Evolutionary conservation across 108 stramenopile species (phyloP).

Genomic region (Mediolabrus comicus): DNA sequence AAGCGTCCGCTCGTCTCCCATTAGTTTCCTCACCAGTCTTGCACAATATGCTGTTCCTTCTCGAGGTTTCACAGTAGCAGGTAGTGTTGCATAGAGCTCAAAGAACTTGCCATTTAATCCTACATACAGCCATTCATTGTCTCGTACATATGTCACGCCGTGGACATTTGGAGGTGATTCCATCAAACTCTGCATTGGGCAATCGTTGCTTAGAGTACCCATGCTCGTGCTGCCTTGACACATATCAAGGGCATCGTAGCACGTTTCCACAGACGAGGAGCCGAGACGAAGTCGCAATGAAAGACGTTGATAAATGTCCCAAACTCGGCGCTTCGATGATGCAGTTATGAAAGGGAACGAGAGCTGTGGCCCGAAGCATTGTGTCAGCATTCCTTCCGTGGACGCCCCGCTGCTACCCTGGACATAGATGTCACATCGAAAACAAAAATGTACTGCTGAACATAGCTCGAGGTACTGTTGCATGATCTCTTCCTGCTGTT

Average conservation of each 20-base stretch:
- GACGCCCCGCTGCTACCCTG: slow-evolving; percentile 2
- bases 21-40: slow-evolving; percentile 55
- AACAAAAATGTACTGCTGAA: slow-evolving; percentile 56
- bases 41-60: slow-evolving; percentile 64
- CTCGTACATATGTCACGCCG: slow-evolving; percentile 65
- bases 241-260: slow-evolving; percentile 62
- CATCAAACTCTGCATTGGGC: slow-evolving; percentile 54
- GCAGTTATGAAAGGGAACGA: slow-evolving; percentile 49
- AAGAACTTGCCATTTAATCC: slow-evolving; percentile 73
- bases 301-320: slow-evolving; percentile 68
- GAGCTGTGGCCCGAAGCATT: slow-evolving; percentile 64
- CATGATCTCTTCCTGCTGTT: slow-evolving; percentile 34
- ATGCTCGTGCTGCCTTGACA: slow-evolving; percentile 29
- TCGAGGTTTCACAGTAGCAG: slow-evolving; percentile 42
- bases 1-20: slow-evolving; percentile 58
- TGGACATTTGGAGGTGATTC: slow-evolving; percentile 70
- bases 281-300: slow-evolving; percentile 68
- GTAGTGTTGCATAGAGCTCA: slow-evolving; percentile 60
- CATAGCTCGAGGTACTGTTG: slow-evolving; percentile 30
- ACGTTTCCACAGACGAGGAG: slow-evolving; percentile 62
- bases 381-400: slow-evolving; percentile 51
- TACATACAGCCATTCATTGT: slow-evolving; percentile 59
- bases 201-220: slow-evolving; percentile 40
- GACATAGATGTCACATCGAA: slow-evolving; percentile 48
- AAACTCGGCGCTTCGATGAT: slow-evolving; percentile 48